Evolutionary conservation across 2,329 filamentous ascomycete species (phyloP).

Genomic region (Cylindrodendrum hubeiense): DNA sequence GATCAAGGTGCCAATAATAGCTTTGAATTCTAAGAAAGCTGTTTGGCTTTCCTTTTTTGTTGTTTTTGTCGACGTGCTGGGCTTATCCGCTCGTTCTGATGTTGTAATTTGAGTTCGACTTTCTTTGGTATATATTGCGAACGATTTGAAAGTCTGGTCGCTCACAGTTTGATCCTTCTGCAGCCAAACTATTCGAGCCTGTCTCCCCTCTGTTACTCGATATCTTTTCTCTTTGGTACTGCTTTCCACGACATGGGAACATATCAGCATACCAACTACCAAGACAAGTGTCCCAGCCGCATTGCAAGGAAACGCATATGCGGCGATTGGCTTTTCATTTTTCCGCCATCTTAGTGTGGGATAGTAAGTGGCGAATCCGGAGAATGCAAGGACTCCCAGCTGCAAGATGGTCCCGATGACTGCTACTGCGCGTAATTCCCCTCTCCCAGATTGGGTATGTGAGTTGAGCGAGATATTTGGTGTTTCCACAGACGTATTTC

Average conservation of each 20-base stretch:
- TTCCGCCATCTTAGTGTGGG: neutral
- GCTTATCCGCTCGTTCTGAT: neutral
- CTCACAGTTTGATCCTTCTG: neutral
- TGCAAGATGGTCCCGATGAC: neutral
- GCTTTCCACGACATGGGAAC: neutral
- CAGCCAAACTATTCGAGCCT: neutral
- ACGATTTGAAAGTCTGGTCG: neutral
- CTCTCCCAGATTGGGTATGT: accelerated
- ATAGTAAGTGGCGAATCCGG: neutral
- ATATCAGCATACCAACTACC: neutral
- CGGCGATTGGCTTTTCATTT: accelerated
- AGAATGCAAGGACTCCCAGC: neutral
- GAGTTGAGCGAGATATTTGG: conserved; percentile 7
- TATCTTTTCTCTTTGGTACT: neutral
- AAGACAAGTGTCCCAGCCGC: neutral
- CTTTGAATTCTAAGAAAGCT: neutral
- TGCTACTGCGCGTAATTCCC: neutral
- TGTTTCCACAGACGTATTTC: neutral
- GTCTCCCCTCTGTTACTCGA: no score
- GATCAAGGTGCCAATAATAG: conserved; percentile 24
- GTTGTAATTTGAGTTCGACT: neutral
- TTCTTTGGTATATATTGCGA: neutral
- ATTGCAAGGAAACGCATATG: neutral
- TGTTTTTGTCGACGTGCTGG: no score
- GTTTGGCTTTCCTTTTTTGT: neutral